Base-by-base conservation (phyloP, 164 flowering plant species). In the Amborella trichopoda region DNA sequence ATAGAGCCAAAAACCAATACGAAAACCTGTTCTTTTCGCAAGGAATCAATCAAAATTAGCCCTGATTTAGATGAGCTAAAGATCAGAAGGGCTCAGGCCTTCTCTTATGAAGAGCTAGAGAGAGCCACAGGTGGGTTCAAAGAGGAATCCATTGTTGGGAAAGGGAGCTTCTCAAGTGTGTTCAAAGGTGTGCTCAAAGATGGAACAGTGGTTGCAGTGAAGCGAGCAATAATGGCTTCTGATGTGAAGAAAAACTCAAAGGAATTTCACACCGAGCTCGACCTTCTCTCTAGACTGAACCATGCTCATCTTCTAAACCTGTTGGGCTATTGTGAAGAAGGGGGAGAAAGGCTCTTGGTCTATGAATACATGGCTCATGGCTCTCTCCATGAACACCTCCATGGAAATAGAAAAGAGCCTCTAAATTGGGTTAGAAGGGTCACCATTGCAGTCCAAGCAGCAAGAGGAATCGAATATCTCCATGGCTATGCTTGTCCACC, bases 351-450 rank as follows among this genome's bases (percentile, higher is more conserved):
- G 69, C 94, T 87, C 54, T 68, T 91, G 23, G 98, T 90, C 16
- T 90, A 90, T 16, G 98, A 90, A 71, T 90, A 68, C 68, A 90
- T 90, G 98, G 96, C 95, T 19, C 78, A 91, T 66, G 98, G 98
- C 0, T 87, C 98, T 4, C 48, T 87, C 52, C 90, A 91, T 44
- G 80, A 91, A 45, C 98, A 83, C 59, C 82, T 91, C 38, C 98
- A 87, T 43, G 78, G 86, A n/a, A 66, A 73, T 30, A 38, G 63
- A 25, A 86, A 74, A 55, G 82, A 77, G 65, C 81, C 73, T 40
- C 44, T 87, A 49, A 89, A 91, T 63, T 87, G 99, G 99, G 68
- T 87, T 8, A 50, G 78, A 41, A 60, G 99, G 46, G 95, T 87
- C 16, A 87, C 95, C 0, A 84, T 91, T 40, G 83, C 99, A 2